A percentile compares a stretch with the other conserved stretches of the same genome.
Conservation (phyloP, 805 yeast species). For the Tetrapisispora arboricola region DNA sequence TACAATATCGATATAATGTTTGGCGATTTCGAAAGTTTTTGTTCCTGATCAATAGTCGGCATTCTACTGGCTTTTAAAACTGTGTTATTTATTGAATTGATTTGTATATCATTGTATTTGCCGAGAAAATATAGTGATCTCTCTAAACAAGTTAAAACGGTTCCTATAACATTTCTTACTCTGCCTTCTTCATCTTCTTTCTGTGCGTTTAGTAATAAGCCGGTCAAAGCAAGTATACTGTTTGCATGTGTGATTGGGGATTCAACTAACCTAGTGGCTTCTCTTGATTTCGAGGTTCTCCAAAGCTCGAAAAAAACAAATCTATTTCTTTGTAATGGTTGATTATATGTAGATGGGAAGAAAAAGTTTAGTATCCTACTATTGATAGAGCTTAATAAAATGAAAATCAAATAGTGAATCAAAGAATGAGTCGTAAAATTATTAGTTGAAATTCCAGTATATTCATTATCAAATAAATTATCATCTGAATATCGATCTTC, state of each 20-base stretch:
- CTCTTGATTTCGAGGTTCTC: conserved; percentile 31
- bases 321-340: not conserved
- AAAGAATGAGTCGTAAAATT: no score
- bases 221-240: conserved; percentile 46
- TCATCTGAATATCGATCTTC: not conserved
- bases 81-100: not conserved
- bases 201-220: conserved; percentile 41
- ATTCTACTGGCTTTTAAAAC: not conserved
- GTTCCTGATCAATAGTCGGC: not conserved
- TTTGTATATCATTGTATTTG: conserved; percentile 33
- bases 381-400: conserved; percentile 11
- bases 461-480: no score
- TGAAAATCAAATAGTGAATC: no score
- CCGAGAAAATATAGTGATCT: conserved; percentile 47
- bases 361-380: conserved; percentile 15
- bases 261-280: conserved; percentile 51
- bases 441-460: no score
- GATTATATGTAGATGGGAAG: conserved; percentile 16
- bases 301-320: conserved; percentile 19
- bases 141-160: conserved; percentile 49
- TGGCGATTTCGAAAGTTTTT: not conserved
- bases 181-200: conserved; percentile 53
- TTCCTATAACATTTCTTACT: conserved; percentile 46
- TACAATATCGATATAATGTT: conserved; percentile 47
- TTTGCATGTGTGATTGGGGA: conserved; percentile 59